Evolutionary conservation across 768 basidiomycete species (phyloP).

Genomic region (Boletus rubroflammeus): DNA sequence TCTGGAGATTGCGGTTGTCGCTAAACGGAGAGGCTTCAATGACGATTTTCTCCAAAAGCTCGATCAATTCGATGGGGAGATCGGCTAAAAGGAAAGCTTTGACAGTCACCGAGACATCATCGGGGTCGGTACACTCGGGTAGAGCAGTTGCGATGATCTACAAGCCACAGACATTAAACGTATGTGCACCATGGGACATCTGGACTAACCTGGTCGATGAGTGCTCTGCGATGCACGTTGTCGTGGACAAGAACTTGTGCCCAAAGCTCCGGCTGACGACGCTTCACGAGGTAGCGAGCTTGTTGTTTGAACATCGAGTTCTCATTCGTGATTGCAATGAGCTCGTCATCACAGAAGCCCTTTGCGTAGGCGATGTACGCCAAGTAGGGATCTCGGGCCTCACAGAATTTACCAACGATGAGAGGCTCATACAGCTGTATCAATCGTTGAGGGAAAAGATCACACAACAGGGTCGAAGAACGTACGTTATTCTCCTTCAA

Average conservation of each 20-base stretch:
- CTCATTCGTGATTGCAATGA: conserved; percentile 95
- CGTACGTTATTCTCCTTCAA: conserved; percentile 97
- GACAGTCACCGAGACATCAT: conserved; percentile 97
- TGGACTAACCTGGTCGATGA: conserved; percentile 82
- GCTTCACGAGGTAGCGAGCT: conserved; percentile 95
- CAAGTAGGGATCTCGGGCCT: conserved; percentile 95
- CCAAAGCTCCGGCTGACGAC: conserved; percentile 94
- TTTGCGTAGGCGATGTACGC: conserved; percentile 99
- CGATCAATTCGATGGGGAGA: conserved; percentile 94
- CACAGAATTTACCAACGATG: conserved; percentile 98
- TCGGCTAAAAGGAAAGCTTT: conserved; percentile 98
- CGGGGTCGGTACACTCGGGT: conserved; percentile 95
- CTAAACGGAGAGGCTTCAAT: conserved; percentile 96
- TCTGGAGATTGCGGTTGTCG: conserved; percentile 96
- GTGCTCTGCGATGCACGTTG: conserved; percentile 87
- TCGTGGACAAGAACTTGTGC: conserved; percentile 86
- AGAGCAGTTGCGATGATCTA: conserved; percentile 92
- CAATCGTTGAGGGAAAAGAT: conserved; percentile 7
- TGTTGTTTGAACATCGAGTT: conserved; percentile 99
- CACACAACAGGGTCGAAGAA: conserved; percentile 4
- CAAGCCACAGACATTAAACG: neutral
- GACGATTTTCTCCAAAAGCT: conserved; percentile 97
- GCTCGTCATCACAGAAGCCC: conserved; percentile 97
- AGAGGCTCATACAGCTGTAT: conserved; percentile 89
- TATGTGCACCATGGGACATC: neutral